Evolutionary conservation across 495 filamentous ascomycete genomes (phyloP), one percentile per base, ranked within the genome.

Genomic region (Lophiotrema nucula): DNA sequence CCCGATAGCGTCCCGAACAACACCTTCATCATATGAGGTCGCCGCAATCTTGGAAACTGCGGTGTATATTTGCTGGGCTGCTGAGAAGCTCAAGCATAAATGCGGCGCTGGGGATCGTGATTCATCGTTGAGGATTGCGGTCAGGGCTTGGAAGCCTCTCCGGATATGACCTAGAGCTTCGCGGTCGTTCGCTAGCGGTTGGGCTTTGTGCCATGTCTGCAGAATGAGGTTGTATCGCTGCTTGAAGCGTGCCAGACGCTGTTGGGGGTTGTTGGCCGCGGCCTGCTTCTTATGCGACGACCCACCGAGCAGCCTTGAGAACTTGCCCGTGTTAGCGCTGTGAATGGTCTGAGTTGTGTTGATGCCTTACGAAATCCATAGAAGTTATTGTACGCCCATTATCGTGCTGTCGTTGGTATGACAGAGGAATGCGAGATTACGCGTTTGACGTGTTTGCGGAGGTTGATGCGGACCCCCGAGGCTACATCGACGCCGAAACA

Each of bases 221-320:
- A 95, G 78, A 19, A 96, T 78, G 68, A 90, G 83, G 68, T 88
- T 84, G 74, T 92, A 95, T 63, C 87, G 82, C 68, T 88, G 85
- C 75, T 92, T 93, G 75, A 97, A 98, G 53, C 88, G 86, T 64
- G 86, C 84, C 68, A 95, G 83, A 63, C 95, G 88, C 70, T 92
- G 84, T 56, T 89, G 85, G 31, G 92, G 89, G 67, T 90, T 87
- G 65, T 85, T 85, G 31, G 84, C 77, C 42, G 82, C 76, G 60
- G 82, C 77, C 71, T 81, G 81, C 72, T 80, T 81, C 50, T 71
- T 81, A 65, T 72, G 81, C 72, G 72, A 62, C 39, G 59, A 63
- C 16, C 60, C 60, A 24, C 60, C 53, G 18, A 63, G 53, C n/a
- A 63, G 27, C 28, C 60, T 52, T 35, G 53, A 50, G 47, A 51